phyloP scores from a whole-genome alignment of 129 eudicot genomes.

The Lactuca saligna region DNA sequence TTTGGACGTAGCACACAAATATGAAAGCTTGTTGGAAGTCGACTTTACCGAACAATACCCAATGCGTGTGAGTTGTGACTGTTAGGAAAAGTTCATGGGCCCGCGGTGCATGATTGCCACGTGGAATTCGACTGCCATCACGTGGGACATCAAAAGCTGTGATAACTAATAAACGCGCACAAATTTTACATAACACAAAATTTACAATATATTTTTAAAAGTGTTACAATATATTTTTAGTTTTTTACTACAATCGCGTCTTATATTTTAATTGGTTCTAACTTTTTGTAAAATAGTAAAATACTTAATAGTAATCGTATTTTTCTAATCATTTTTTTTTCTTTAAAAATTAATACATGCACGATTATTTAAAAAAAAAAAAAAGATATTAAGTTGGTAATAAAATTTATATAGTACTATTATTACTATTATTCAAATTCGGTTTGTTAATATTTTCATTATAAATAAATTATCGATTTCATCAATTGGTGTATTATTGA shows the following conservation, averaged over 20 bases:
- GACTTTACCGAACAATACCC: neutral
- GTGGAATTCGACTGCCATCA: neutral
- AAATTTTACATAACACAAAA: neutral
- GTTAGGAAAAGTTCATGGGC: neutral
- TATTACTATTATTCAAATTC: neutral
- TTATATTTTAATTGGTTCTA: no score
- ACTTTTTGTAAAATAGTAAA: no score
- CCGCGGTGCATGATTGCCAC: constrained; percentile 11
- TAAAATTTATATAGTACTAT: no score
- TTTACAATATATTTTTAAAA: no score
- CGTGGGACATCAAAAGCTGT: neutral
- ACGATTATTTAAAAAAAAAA: no score
- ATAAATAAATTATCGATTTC: neutral
- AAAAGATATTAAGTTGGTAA: no score
- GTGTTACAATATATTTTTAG: no score
- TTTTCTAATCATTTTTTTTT: no score
- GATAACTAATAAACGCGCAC: constrained; percentile 10
- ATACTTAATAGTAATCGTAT: no score
- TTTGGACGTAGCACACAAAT: neutral
- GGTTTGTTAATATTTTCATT: neutral
- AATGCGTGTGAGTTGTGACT: neutral
- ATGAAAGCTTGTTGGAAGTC: neutral
- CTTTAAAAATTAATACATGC: no score
- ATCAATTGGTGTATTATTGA: neutral
- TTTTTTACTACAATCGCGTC: no score